Conservation (phyloP, 2,329 filamentous ascomycete species). For the Beauveria varroae region DNA sequence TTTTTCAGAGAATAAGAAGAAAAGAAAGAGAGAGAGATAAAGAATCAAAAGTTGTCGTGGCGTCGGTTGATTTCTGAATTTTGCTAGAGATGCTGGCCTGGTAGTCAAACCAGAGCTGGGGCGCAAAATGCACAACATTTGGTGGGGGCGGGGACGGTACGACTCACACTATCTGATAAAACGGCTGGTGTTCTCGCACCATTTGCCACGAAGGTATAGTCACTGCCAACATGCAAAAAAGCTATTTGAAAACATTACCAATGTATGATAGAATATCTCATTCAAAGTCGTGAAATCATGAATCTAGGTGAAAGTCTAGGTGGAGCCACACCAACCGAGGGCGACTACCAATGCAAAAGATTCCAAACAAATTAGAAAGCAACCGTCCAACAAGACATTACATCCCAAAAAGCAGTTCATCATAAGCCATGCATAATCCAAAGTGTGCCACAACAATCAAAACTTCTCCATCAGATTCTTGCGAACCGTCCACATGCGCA, state of each 20-base stretch:
- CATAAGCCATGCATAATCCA: background rate
- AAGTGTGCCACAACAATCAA: slow-evolving; percentile 15
- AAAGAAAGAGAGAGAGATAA: background rate
- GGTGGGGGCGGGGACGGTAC: slow-evolving; percentile 15
- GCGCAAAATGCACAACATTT: background rate
- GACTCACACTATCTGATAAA: background rate
- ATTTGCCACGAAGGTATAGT: background rate
- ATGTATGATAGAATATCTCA: background rate
- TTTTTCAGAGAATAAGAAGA: background rate
- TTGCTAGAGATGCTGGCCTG: background rate
- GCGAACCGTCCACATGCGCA: slow-evolving; percentile 88
- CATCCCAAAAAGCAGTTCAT: background rate
- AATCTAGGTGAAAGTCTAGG: background rate
- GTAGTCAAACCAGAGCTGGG: no score
- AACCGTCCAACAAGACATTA: background rate
- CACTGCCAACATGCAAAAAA: background rate
- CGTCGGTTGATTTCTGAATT: background rate
- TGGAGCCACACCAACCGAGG: background rate
- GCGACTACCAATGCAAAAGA: background rate
- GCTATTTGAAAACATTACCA: background rate
- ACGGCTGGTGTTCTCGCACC: background rate
- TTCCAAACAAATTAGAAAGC: background rate
- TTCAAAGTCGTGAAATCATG: background rate
- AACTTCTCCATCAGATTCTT: slow-evolving; percentile 80
- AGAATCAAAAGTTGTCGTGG: background rate